Conservation (phyloP, 2,329 filamentous ascomycete species). For the Nannizziopsis barbatae region DNA sequence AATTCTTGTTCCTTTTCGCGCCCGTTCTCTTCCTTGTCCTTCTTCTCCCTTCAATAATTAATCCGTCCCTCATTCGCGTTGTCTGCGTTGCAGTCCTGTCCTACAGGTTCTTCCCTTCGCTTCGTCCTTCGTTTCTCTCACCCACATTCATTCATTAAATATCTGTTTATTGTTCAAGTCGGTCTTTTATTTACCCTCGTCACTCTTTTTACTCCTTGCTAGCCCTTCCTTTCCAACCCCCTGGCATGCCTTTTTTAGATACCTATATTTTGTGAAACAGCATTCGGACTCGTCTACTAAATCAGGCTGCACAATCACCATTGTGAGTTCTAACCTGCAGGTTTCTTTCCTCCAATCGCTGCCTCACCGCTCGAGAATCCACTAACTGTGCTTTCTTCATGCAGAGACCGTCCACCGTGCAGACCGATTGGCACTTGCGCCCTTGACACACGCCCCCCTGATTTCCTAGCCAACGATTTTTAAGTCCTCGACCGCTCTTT, state of each 20-base stretch:
- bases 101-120: not conserved
- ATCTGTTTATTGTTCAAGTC: slow-evolving; percentile 4
- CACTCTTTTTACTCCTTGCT: not conserved
- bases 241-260: not conserved
- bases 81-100: slow-evolving; percentile 1
- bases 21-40: slow-evolving; percentile 9
- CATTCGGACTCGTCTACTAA: not conserved
- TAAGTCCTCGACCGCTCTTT: not conserved
- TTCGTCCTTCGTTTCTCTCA: not conserved
- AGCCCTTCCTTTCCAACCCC: not conserved
- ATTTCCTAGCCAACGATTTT: slow-evolving; percentile 5
- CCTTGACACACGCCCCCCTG: slow-evolving; percentile 7
- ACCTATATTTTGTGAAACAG: slow-evolving; percentile 1
- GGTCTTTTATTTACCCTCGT: slow-evolving; percentile 5
- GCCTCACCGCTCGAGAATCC: not conserved
- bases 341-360: not conserved
- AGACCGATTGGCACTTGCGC: slow-evolving; percentile 1
- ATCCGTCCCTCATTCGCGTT: not conserved
- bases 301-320: not conserved
- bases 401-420: slow-evolving; percentile 6
- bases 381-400: slow-evolving; percentile 7
- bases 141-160: slow-evolving; percentile 6
- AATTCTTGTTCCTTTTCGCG: not conserved
- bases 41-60: slow-evolving; percentile 2
- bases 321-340: not conserved